Percentiles rank a stretch among this genome's conserved stretches.
phyloP scores from a whole-genome alignment of 805 yeast genomes.

The Myxozyma monticola region DNA sequence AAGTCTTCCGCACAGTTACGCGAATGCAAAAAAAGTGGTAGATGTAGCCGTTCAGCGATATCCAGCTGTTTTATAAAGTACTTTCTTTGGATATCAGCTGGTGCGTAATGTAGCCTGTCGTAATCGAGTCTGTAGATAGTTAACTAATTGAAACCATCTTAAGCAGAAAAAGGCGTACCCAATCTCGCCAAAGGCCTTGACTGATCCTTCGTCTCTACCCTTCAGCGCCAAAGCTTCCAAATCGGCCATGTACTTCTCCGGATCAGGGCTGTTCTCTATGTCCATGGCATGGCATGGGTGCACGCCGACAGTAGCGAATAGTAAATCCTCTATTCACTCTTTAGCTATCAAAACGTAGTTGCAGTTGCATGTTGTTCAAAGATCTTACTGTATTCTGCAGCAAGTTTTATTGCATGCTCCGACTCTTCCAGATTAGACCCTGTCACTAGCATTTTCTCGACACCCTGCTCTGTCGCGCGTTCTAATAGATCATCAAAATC shows the following conservation, averaged over 20 bases:
- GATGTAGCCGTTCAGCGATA: conserved; percentile 50
- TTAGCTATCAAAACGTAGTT: not conserved
- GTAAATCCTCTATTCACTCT: conserved; percentile 15
- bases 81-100: conserved; percentile 61
- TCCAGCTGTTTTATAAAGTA: conserved; percentile 77
- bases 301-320: conserved; percentile 82
- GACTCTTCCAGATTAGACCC: conserved; percentile 79
- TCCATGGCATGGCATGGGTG: conserved; percentile 88
- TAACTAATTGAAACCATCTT: not conserved
- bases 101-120: conserved; percentile 78
- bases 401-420: conserved; percentile 57
- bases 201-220: conserved; percentile 52
- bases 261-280: conserved; percentile 41
- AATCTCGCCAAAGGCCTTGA: conserved; percentile 89
- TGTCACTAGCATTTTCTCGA: conserved; percentile 71
- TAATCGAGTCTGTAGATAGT: conserved; percentile 69
- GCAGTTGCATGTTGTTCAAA: not conserved
- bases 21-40: conserved; percentile 90
- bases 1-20: conserved; percentile 84
- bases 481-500: conserved; percentile 66
- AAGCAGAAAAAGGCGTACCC: conserved; percentile 47
- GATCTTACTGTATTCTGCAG: conserved; percentile 40
- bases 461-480: conserved; percentile 67
- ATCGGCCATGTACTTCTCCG: conserved; percentile 47
- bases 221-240: conserved; percentile 51